Base-by-base conservation (phyloP, 2,329 filamentous ascomycete genomes). In the Acrocalymma vagum region DNA sequence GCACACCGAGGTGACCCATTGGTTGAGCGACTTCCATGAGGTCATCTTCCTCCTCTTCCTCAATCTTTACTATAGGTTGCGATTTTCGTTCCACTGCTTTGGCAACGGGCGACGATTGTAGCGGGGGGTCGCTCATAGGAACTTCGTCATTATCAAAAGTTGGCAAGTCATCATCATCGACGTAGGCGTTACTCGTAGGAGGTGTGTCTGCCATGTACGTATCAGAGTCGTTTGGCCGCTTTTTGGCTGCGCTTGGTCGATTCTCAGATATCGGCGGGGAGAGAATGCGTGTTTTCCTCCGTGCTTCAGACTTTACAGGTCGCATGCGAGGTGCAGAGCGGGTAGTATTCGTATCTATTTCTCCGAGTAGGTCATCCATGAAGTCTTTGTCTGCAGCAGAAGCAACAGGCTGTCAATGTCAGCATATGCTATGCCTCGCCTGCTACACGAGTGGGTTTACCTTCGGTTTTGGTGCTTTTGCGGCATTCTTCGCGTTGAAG, bases 331-430 rank as follows among this genome's bases (percentile, higher is more conserved):
- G 59, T 3, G 78, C 73, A 16, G 72, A 65, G 20, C 81, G 77
- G 18, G 85, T 77, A 9, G 83, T 74, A 61, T 94, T 95, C 33
- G 83, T 82, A 64, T 96, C 90, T 39, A 99, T 88, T 70, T 96
- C 90, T 45, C 85, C 90, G 1, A 99, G 82, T 2, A 99, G 79
- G 60, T 86, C 84, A 13, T 84, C 82, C 71, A 99, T 82, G 71
- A 97, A 99, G 41, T 88, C 87, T 42, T 90, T 87, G 60, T 97
- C 93, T 54, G 90, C 93, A 57, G 92, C 87, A 5, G 90, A 95
- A 60, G 87, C 89, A 47, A 84, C 76, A 28, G 83, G 81, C 89
- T 91, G 43, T 18, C 16, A 1, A 10, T 47, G 44, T 72, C 34
- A 70, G 59, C 36, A 13, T 46, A 13, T 6, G 16, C 2, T 9